These are phyloP conservation scores for Cutaneotrichosporon sp. DNA, from an alignment of 1,284 basidiomycete genomes.

Conservation along the genomic window DNA sequence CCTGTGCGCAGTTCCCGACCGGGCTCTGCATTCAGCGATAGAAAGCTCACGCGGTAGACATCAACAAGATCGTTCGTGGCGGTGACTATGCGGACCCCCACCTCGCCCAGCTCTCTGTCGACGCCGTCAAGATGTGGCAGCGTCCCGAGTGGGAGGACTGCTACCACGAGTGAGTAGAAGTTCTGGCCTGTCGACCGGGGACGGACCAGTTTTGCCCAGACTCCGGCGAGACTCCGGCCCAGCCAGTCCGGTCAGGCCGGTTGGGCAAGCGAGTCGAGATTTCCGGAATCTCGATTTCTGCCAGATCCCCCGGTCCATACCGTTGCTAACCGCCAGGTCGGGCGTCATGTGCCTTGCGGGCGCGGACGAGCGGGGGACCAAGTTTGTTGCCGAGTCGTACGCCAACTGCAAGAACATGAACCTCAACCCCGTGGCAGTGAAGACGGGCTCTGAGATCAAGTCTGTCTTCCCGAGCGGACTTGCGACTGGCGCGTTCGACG, in stretches of 20 bases:
- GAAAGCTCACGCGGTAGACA: conserved; percentile 23
- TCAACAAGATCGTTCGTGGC: conserved; percentile 49
- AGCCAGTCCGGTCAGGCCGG: too few species aligned
- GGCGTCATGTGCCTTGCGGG: conserved; percentile 39
- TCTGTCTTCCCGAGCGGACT: conserved; percentile 18
- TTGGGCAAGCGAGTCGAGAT: too few species aligned
- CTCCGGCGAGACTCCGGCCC: too few species aligned
- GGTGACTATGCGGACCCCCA: conserved; percentile 46
- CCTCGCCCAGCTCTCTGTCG: conserved; percentile 39
- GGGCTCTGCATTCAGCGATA: too few species aligned
- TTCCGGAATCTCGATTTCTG: too few species aligned
- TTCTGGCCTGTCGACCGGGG: too few species aligned
- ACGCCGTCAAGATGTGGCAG: conserved; percentile 45
- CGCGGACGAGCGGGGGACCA: conserved; percentile 23
- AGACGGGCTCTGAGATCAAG: conserved; percentile 23
- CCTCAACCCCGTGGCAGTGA: conserved; percentile 25
- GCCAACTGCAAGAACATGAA: conserved; percentile 29
- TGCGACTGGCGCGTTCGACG: conserved; percentile 28
- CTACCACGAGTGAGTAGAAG: conserved; percentile 70
- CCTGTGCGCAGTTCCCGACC: neutral
- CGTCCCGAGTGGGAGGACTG: conserved; percentile 60
- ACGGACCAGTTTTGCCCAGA: too few species aligned
- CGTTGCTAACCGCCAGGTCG: too few species aligned
- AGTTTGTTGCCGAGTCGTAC: conserved; percentile 38
- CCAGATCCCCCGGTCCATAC: too few species aligned